Conservation (phyloP, 2,329 filamentous ascomycete species). For the Ophiocordyceps unilateralis region DNA sequence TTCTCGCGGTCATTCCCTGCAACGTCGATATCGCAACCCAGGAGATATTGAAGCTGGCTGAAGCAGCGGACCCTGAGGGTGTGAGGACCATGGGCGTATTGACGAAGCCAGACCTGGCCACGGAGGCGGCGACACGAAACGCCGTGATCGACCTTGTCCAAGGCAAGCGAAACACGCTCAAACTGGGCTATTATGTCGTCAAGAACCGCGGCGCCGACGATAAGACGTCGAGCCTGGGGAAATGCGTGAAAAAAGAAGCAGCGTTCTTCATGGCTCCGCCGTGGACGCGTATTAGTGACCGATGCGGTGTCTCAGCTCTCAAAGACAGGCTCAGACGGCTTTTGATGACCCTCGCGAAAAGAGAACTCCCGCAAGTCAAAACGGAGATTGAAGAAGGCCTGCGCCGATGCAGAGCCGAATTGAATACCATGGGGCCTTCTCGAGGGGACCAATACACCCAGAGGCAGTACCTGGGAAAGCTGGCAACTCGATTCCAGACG, state of each 20-base stretch:
- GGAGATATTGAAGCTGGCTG: constrained; percentile 19
- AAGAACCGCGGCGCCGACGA: constrained; percentile 30
- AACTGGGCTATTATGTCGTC: constrained; percentile 30
- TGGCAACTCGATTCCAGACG: constrained; percentile 13
- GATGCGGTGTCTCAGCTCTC: constrained; percentile 18
- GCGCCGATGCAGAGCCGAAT: constrained; percentile 1
- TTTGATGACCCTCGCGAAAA: constrained; percentile 21
- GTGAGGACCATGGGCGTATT: constrained; percentile 28
- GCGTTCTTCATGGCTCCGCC: constrained; percentile 18
- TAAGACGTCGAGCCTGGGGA: constrained; percentile 9
- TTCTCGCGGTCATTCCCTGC: constrained; percentile 26
- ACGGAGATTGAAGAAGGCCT: constrained; percentile 10
- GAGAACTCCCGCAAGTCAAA: constrained; percentile 18
- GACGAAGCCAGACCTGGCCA: constrained; percentile 42
- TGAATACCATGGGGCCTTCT: constrained; percentile 14
- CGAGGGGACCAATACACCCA: constrained; percentile 13
- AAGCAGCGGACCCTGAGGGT: constrained; percentile 20
- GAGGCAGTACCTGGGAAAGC: constrained; percentile 15
- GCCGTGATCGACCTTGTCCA: constrained; percentile 22
- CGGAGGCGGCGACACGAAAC: constrained; percentile 19
- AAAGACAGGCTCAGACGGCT: constrained; percentile 17
- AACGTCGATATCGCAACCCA: constrained; percentile 23
- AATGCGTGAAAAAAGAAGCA: constrained; percentile 16
- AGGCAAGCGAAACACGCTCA: constrained; percentile 21
- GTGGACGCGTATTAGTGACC: constrained; percentile 16